phyloP scores from a whole-genome alignment of 495 filamentous ascomycete species.

The Pseudevernia furfuracea region DNA sequence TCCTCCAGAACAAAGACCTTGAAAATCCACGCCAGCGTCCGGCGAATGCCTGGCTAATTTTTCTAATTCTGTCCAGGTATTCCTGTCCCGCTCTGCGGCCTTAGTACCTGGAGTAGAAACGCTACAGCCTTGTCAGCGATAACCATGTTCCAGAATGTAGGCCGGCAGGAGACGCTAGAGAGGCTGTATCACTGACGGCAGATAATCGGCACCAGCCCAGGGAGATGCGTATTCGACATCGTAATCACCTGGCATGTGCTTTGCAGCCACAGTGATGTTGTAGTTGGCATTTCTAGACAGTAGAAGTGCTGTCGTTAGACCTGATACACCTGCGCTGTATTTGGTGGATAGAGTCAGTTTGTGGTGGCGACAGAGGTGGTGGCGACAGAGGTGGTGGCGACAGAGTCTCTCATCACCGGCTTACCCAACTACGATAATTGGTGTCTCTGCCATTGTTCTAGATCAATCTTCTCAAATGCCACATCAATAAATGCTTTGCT shows the following conservation, averaged over 20 bases:
- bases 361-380: neutral
- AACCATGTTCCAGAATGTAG: neutral
- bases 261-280: conserved; percentile 76
- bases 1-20: conserved; percentile 40
- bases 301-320: conserved; percentile 82
- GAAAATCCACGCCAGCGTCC: conserved; percentile 85
- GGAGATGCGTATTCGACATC: conserved; percentile 94
- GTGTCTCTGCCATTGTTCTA: conserved; percentile 20
- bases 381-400: neutral
- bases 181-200: conserved; percentile 53
- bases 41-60: conserved; percentile 62
- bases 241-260: conserved; percentile 98
- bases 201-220: conserved; percentile 88
- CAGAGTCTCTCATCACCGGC: conserved; percentile 1
- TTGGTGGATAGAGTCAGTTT: conserved; percentile 16
- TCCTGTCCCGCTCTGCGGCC: conserved; percentile 53
- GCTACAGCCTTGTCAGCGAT: conserved; percentile 30
- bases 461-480: conserved; percentile 1
- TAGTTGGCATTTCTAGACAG: conserved; percentile 62
- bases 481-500: neutral
- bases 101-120: conserved; percentile 46
- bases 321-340: conserved; percentile 77
- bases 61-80: conserved; percentile 60
- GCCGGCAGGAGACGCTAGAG: neutral
- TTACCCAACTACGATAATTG: conserved; percentile 27